Evolutionary conservation across 768 basidiomycete species (phyloP).

Genomic region (Leccinum sublutescens): DNA sequence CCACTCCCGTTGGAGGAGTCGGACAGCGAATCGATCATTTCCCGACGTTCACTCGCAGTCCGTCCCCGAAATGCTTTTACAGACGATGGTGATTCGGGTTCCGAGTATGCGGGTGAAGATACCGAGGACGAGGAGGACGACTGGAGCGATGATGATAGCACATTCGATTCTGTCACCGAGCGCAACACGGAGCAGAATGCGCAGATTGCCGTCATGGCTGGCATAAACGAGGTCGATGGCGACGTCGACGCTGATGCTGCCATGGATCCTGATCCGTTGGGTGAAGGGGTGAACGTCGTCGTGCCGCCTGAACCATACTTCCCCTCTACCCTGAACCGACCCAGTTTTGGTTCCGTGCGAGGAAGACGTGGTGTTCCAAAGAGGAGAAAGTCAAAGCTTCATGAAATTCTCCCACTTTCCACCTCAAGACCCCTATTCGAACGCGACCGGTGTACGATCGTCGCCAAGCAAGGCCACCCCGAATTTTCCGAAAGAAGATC

Average conservation of each 20-base stretch:
- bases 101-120: constrained; percentile 50
- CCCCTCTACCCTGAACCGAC: constrained; percentile 64
- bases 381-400: constrained; percentile 59
- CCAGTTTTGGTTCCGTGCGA: constrained; percentile 37
- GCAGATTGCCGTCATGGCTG: constrained; percentile 38
- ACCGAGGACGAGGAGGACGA: constrained; percentile 59
- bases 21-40: constrained; percentile 42
- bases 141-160: constrained; percentile 53
- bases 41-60: constrained; percentile 38
- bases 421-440: constrained; percentile 84
- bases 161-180: constrained; percentile 79
- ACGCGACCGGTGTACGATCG: constrained; percentile 89
- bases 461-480: constrained; percentile 83
- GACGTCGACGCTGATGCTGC: constrained; percentile 53
- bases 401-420: constrained; percentile 61
- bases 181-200: constrained; percentile 87
- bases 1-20: constrained; percentile 58
- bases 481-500: constrained; percentile 54
- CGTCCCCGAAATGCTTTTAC: constrained; percentile 63
- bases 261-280: constrained; percentile 75
- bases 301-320: constrained; percentile 84
- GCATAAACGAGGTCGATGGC: constrained; percentile 33
- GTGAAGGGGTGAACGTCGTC: constrained; percentile 90
- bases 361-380: constrained; percentile 40
- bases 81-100: constrained; percentile 61